Base-by-base conservation (phyloP, 2,329 filamentous ascomycete genomes). In the Cercospora brassicicola region DNA sequence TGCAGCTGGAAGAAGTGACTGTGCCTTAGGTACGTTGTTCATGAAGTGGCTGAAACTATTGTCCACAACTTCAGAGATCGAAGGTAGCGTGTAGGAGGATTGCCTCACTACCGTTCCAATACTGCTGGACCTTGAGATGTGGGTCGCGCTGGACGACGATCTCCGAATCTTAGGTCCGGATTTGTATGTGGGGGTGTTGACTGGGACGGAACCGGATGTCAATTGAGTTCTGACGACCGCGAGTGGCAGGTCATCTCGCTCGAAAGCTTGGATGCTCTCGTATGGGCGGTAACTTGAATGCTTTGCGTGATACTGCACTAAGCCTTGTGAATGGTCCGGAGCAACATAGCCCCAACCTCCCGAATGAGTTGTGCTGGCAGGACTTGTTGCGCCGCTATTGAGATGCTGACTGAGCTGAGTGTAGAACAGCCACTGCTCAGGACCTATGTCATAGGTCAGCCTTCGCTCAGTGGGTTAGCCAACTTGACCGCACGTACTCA, bases 31-130 rank as follows among this genome's bases (percentile, higher is more conserved):
- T 36, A 31, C 55, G 55, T 31, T 59, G n/a, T 36, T 23, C 30
- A 59, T 56, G 53, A 31, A 56, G 18, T 28, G 53, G 23, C 23
- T 28, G 20, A 28, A n/a, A 31, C 53, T 56, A 23, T 31, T 56
- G 13, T 56, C 53, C 8, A 56, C 55, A 6, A 59, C 55, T 36
- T 59, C 55, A 59, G 55, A 59, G 36, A 59, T 59, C 15, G 55
- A 59, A 59, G 55, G 55, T 9, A 59, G 55, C 9, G 8, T 33
- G 15, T 33, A 36, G 18, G 55, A 36, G 0, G 28, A 23, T 36
- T 31, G 55, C 18, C 55, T 59, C 10, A 59, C n/a, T 28, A 36
- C 28, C n/a, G 55, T 59, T 15, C 28, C 55, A 59, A 31, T 59
- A 36, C 31, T 36, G n/a, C 55, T 31, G 18, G 28, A 36, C 9